Percentiles rank a stretch among this genome's conserved stretches.
phyloP scores from a whole-genome alignment of 148 eudicot species.

The Amaranthus palmeri region DNA sequence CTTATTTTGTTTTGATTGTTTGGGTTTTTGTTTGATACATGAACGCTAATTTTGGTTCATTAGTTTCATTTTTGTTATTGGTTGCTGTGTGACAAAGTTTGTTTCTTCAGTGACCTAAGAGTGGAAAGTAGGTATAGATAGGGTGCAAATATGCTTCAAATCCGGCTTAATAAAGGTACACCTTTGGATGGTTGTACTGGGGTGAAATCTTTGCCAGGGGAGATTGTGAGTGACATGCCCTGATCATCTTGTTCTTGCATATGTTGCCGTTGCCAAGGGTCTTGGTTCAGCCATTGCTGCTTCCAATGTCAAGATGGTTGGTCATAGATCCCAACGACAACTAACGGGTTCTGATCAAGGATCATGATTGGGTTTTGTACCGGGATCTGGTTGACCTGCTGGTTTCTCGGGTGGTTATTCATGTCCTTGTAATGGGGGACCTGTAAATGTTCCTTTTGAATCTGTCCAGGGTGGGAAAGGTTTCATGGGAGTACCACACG shows the following conservation, averaged over 20 bases:
- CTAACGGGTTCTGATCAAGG: slow-evolving; percentile 62
- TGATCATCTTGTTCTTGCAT: slow-evolving; percentile 88
- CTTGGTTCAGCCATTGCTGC: slow-evolving; percentile 63
- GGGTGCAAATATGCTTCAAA: slow-evolving; percentile 74
- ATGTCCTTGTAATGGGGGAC: slow-evolving; percentile 53
- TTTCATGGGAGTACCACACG: slow-evolving; percentile 34
- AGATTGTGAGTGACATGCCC: slow-evolving; percentile 95
- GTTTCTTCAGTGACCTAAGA: slow-evolving; percentile 1
- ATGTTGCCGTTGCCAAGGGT: slow-evolving; percentile 93
- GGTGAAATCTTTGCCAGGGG: slow-evolving; percentile 46
- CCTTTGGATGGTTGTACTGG: slow-evolving; percentile 52
- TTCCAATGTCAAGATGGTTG: slow-evolving; percentile 61
- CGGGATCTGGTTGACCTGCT: slow-evolving; percentile 31
- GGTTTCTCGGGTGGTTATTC: slow-evolving; percentile 40
- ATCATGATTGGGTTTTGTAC: slow-evolving; percentile 43
- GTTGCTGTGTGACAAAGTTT: not conserved
- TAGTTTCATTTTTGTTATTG: not conserved
- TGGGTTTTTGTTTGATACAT: no score
- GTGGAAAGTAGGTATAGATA: not conserved
- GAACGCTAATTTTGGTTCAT: no score
- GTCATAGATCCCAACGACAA: slow-evolving; percentile 89
- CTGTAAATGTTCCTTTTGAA: slow-evolving; percentile 35
- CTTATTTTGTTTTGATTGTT: no score
- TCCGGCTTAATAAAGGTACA: slow-evolving; percentile 63
- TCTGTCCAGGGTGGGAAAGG: slow-evolving; percentile 41